Evolutionary conservation across 495 filamentous ascomycete species (phyloP).

Genomic region (Lepraria neglecta): DNA sequence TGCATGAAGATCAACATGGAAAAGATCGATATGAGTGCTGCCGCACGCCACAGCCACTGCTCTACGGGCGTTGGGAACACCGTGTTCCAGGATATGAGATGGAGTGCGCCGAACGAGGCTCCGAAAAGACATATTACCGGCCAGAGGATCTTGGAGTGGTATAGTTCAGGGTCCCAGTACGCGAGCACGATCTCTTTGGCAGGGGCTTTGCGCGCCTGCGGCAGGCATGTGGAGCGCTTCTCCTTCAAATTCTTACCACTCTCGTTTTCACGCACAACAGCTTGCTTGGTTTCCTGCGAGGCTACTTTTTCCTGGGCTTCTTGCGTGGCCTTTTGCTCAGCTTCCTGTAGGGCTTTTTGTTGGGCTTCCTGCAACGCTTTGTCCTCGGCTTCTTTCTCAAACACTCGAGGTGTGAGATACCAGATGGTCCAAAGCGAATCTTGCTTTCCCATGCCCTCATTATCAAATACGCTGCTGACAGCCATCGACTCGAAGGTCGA

Average conservation of each 20-base stretch:
- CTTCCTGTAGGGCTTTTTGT: constrained; percentile 20
- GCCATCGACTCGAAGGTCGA: constrained; percentile 30
- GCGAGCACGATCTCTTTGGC: constrained; percentile 25
- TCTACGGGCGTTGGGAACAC: constrained; percentile 27
- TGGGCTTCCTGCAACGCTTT: constrained; percentile 21
- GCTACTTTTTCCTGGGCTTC: neutral
- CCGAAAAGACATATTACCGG: constrained; percentile 30
- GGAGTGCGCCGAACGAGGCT: constrained; percentile 30
- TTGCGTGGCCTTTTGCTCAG: neutral
- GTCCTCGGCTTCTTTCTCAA: constrained; percentile 30
- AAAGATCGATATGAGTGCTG: constrained; percentile 29
- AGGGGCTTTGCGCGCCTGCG: neutral
- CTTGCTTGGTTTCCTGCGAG: constrained; percentile 11
- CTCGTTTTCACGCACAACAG: neutral
- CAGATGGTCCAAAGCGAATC: constrained; percentile 28
- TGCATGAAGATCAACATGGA: constrained; percentile 35
- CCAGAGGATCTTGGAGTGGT: constrained; percentile 31
- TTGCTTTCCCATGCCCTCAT: constrained; percentile 29
- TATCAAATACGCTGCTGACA: constrained; percentile 30
- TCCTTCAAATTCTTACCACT: neutral
- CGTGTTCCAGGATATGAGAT: constrained; percentile 31
- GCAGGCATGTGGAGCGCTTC: neutral
- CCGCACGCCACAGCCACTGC: constrained; percentile 32
- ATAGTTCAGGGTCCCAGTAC: constrained; percentile 27
- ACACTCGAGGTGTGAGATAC: constrained; percentile 30